Conservation (phyloP, 441 rosid species). For the Eutrema salsugineum region DNA sequence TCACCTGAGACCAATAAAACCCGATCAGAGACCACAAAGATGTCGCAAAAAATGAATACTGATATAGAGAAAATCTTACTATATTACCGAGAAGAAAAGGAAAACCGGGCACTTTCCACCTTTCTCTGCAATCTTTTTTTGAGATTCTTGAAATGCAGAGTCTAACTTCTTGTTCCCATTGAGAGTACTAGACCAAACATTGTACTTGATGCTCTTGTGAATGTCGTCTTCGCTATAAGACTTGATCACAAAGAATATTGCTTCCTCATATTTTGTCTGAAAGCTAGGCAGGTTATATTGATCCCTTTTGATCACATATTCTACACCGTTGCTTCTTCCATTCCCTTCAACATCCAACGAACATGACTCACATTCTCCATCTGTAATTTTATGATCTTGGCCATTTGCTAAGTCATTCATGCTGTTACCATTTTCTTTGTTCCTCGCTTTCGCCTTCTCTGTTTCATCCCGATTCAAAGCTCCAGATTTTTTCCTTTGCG, state of each 20-base stretch:
- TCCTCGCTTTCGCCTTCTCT: constrained; percentile 40
- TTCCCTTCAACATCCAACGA: constrained; percentile 27
- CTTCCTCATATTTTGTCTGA: constrained; percentile 39
- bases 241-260: constrained; percentile 45
- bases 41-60: background rate
- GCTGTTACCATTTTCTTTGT: constrained; percentile 28
- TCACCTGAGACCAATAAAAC: constrained; percentile 32
- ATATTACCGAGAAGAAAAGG: constrained; percentile 47
- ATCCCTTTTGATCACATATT: constrained; percentile 31
- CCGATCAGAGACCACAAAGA: background rate
- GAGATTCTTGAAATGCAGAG: constrained; percentile 41
- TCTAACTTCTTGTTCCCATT: constrained; percentile 48
- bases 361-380: constrained; percentile 36
- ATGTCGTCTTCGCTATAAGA: constrained; percentile 51
- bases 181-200: constrained; percentile 50
- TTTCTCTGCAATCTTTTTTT: constrained; percentile 29
- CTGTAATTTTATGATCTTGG: constrained; percentile 5
- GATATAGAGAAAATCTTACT: background rate
- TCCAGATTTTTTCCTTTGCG: constrained; percentile 28
- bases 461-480: constrained; percentile 28
- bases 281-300: constrained; percentile 40
- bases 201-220: constrained; percentile 50
- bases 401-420: background rate
- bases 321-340: constrained; percentile 25
- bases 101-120: constrained; percentile 43